Evolutionary conservation across 2,329 filamentous ascomycete species (phyloP), one percentile per base, ranked within the genome.

Genomic region (Leptographium lundbergii): DNA sequence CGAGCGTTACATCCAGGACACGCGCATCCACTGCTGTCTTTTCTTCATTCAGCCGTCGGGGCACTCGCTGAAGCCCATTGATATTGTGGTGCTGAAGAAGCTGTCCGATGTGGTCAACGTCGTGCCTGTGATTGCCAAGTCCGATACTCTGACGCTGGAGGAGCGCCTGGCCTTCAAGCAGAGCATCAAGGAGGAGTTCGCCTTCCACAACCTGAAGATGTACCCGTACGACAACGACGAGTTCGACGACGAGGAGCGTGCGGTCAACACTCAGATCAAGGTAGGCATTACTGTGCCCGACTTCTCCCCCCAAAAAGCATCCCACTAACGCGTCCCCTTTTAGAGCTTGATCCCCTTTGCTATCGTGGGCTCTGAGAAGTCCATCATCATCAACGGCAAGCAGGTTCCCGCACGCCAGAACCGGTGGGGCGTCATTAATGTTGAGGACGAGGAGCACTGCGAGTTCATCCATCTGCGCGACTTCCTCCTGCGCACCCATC

Each of bases 131-230:
- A 97, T 99, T 72, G 94, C 94, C 74, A 99, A 99, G 82, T 88
- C 94, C 61, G 94, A 99, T 74, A 94, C 91, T 57, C 79, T 99
- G 70, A 99, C 94, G 17, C 81, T 96, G 39, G 92, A 99, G 75
- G 94, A 99, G 82, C 87, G 94, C 67, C 85, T 85, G 72, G 89
- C 87, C 56, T 99, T 99, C 85, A 99, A 99, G 85, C 90, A 96
- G 79, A 85, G 88, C 73, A 99, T 99, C 81, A 96, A 96, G 88
- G 94, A 97, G 81, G 94, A 99, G 75, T 99, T 99, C 73, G 80
- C 89, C 61, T 99, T 99, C 87, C 94, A 99, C 84, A 97, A 97
- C 81, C 84, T 99, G 70, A 92, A 96, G 82, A 99, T 99, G 94
- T 99, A 95, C 81, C 94, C 94, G 62, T 99, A 99, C 74, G 94